Conservation (phyloP, 2,329 filamentous ascomycete species). For the Aspergillus melleus region DNA sequence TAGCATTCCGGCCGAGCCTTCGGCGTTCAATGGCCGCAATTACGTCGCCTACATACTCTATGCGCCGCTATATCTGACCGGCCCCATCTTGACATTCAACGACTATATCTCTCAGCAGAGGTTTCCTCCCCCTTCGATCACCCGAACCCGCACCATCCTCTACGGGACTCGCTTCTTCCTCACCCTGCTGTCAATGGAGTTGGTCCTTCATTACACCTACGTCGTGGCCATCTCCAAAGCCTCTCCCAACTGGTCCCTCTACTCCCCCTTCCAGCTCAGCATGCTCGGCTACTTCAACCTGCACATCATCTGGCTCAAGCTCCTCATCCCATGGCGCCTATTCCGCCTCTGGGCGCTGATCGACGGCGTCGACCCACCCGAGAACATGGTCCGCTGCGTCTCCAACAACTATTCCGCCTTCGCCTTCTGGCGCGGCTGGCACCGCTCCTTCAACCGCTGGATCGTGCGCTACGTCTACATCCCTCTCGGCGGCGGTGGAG, state of each 20-base stretch:
- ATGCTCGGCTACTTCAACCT: conserved; percentile 95
- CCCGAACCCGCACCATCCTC: conserved; percentile 67
- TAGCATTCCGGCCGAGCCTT: conserved; percentile 66
- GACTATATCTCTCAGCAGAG: conserved; percentile 90
- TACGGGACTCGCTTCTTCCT: conserved; percentile 83
- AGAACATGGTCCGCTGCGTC: conserved; percentile 98
- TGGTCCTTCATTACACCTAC: conserved; percentile 89
- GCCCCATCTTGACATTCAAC: conserved; percentile 95
- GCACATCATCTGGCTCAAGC: conserved; percentile 95
- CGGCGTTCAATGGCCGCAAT: conserved; percentile 76
- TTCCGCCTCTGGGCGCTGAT: conserved; percentile 94
- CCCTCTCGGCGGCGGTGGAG: conserved; percentile 72
- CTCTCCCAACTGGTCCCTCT: conserved; percentile 74
- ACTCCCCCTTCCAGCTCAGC: conserved; percentile 82
- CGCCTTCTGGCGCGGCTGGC: conserved; percentile 95
- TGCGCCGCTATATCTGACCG: conserved; percentile 86
- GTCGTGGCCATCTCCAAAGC: conserved; percentile 88
- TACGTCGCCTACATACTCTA: conserved; percentile 90
- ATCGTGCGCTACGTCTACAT: conserved; percentile 91
- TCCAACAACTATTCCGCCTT: conserved; percentile 90
- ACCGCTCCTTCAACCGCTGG: conserved; percentile 94
- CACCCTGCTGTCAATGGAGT: conserved; percentile 82
- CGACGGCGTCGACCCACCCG: conserved; percentile 90
- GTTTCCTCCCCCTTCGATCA: conserved; percentile 71
- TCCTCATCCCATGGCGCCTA: conserved; percentile 95